Conservation (phyloP, 139 green algal genomes). For the Chlamydomonas sp. region DNA sequence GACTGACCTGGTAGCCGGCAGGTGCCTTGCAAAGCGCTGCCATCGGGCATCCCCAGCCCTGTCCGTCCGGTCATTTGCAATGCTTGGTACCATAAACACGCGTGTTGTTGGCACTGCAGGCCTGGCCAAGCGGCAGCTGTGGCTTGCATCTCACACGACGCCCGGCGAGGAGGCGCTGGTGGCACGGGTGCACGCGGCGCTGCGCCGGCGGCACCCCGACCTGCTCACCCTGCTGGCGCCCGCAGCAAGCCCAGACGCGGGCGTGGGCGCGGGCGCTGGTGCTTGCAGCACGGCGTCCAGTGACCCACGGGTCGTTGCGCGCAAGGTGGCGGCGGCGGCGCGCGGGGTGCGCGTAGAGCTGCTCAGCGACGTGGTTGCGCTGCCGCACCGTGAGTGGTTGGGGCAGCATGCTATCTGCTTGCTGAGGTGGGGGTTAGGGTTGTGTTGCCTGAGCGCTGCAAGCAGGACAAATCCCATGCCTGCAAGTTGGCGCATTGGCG, state of each 20-base stretch:
- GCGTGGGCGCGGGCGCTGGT: slow-evolving; percentile 3
- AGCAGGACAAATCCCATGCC: not conserved
- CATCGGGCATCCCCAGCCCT: too few species aligned
- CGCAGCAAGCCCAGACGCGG: not conserved
- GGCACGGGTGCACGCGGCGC: slow-evolving; percentile 40
- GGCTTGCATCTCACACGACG: slow-evolving; percentile 60
- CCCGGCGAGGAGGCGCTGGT: slow-evolving; percentile 54
- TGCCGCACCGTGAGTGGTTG: not conserved
- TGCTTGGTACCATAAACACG: not conserved
- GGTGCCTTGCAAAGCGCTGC: too few species aligned
- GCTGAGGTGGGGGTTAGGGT: not conserved
- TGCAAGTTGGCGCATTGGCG: not conserved
- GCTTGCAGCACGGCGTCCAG: slow-evolving; percentile 1
- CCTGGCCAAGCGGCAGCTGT: slow-evolving; percentile 52
- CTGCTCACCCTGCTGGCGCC: slow-evolving; percentile 59
- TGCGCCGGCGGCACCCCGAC: slow-evolving; percentile 35
- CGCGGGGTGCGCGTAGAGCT: slow-evolving; percentile 18
- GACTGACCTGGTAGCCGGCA: too few species aligned
- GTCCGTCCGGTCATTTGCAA: too few species aligned
- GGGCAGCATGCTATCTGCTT: not conserved
- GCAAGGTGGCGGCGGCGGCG: slow-evolving; percentile 29
- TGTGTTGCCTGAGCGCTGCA: not conserved
- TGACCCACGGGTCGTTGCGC: not conserved
- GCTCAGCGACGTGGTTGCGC: not conserved
- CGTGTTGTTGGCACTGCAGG: slow-evolving; percentile 9